These are phyloP conservation scores for Amanita molliuscula DNA, from an alignment of 768 basidiomycete genomes.

Conservation along the genomic window DNA sequence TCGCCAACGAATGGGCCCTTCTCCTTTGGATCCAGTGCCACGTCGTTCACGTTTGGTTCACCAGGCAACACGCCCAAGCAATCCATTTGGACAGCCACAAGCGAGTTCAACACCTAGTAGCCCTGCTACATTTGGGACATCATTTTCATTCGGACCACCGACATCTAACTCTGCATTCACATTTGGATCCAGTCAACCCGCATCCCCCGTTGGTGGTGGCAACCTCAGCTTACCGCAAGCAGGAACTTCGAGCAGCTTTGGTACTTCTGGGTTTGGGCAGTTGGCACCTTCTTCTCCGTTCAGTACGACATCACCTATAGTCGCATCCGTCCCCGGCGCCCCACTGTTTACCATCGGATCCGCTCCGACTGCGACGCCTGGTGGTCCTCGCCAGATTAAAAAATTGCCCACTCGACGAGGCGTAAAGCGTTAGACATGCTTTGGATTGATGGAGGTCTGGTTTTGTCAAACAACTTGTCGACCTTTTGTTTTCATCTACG, in stretches of 20 bases:
- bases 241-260: slow-evolving; percentile 29
- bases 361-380: slow-evolving; percentile 29
- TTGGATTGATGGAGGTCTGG: not conserved
- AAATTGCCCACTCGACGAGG: slow-evolving; percentile 42
- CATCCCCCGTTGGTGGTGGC: slow-evolving; percentile 39
- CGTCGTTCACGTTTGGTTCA: slow-evolving; percentile 33
- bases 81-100: slow-evolving; percentile 20
- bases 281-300: slow-evolving; percentile 36
- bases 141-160: slow-evolving; percentile 38
- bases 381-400: slow-evolving; percentile 36
- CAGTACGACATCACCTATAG: slow-evolving; percentile 24
- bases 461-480: not conserved
- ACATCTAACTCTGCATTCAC: slow-evolving; percentile 30
- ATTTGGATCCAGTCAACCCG: slow-evolving; percentile 50
- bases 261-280: slow-evolving; percentile 24
- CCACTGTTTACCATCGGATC: slow-evolving; percentile 54
- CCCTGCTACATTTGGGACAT: slow-evolving; percentile 27
- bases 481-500: slow-evolving; percentile 1
- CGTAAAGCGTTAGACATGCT: slow-evolving; percentile 24
- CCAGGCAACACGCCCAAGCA: not conserved
- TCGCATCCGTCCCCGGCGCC: slow-evolving; percentile 26
- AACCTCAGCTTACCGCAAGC: slow-evolving; percentile 28
- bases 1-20: slow-evolving; percentile 6
- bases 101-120: slow-evolving; percentile 23
- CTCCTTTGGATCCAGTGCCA: slow-evolving; percentile 8